Conservation (phyloP, 805 yeast species). For the Candida jianshihensis region DNA sequence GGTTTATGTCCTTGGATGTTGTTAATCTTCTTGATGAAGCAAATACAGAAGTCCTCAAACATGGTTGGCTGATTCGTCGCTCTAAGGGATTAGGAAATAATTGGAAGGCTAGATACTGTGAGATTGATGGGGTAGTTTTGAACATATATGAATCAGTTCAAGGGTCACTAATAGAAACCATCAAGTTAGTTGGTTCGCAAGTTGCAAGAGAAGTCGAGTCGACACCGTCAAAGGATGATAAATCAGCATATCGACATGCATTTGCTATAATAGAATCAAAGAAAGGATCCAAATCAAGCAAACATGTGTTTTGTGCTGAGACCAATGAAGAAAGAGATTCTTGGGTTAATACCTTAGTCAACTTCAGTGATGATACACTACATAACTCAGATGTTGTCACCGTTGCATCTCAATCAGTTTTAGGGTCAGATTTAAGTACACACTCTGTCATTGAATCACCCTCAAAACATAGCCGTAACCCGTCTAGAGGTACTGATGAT, state of each 20-base stretch:
- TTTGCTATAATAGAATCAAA: constrained; percentile 46
- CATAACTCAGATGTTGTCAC: constrained; percentile 2
- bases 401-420: constrained; percentile 1
- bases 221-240: constrained; percentile 18
- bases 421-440: not conserved
- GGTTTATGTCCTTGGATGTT: constrained; percentile 61
- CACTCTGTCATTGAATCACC: constrained; percentile 1
- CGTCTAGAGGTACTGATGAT: not conserved
- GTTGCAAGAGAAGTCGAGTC: constrained; percentile 44
- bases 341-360: constrained; percentile 52
- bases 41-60: constrained; percentile 46
- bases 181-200: constrained; percentile 43
- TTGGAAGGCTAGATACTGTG: constrained; percentile 70
- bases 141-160: constrained; percentile 52
- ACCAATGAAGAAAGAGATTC: constrained; percentile 66
- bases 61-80: constrained; percentile 58
- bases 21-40: constrained; percentile 51
- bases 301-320: constrained; percentile 72
- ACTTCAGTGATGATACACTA: constrained; percentile 20
- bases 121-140: constrained; percentile 51
- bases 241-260: constrained; percentile 45
- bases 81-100: constrained; percentile 54
- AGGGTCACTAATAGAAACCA: constrained; percentile 46
- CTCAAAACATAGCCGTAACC: not conserved
- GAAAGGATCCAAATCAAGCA: constrained; percentile 24